Conservation (phyloP, 331 rosid species). For the Pyrus hybrid region DNA sequence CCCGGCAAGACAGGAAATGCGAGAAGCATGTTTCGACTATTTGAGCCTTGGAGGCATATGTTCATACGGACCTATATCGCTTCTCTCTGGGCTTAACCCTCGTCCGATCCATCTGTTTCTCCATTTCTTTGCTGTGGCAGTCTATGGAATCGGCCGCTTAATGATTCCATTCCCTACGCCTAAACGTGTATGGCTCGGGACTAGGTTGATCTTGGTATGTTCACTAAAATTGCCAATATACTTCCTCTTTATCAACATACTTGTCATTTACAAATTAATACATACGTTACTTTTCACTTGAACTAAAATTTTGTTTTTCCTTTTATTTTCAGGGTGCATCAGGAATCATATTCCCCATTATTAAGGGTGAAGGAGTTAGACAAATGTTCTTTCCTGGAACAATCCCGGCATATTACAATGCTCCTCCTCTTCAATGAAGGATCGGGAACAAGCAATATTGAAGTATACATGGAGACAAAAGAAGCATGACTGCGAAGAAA, state of each 20-base stretch:
- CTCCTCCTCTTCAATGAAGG: conserved; percentile 30
- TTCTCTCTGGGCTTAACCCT: too few relatives aligned
- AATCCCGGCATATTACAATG: conserved; percentile 72
- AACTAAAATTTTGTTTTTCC: too few relatives aligned
- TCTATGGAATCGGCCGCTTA: conserved; percentile 55
- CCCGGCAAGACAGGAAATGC: conserved; percentile 61
- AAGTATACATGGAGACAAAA: too few relatives aligned
- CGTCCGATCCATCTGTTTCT: too few relatives aligned
- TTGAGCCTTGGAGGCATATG: conserved; percentile 69
- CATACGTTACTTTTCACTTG: too few relatives aligned
- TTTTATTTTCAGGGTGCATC: too few relatives aligned
- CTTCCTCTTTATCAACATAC: not conserved
- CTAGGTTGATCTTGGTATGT: conserved; percentile 47
- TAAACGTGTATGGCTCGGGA: conserved; percentile 46
- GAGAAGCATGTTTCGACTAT: conserved; percentile 66
- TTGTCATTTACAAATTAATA: too few relatives aligned
- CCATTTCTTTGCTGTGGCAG: too few relatives aligned
- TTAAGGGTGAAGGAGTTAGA: conserved; percentile 73
- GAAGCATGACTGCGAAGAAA: too few relatives aligned
- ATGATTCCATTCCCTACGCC: conserved; percentile 54
- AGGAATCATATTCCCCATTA: conserved; percentile 65
- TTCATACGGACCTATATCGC: conserved; percentile 55
- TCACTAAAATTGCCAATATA: not conserved
- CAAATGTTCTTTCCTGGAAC: conserved; percentile 66
- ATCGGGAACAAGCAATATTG: too few relatives aligned